These are phyloP conservation scores for Parietaria judaica DNA, from an alignment of 306 rosid genomes.

Conservation along the genomic window DNA sequence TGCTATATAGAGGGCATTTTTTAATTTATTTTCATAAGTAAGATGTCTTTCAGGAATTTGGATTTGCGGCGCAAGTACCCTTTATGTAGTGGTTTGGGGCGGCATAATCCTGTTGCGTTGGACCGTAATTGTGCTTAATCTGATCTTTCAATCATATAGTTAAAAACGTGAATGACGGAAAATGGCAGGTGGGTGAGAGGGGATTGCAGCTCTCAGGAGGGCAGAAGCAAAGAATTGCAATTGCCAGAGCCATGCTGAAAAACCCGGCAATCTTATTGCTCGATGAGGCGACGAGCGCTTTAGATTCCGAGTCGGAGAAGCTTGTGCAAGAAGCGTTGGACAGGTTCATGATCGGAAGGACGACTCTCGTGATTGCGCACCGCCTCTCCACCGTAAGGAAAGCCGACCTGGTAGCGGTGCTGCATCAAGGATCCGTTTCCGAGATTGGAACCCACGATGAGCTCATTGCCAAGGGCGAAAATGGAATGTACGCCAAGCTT, in stretches of 20 bases:
- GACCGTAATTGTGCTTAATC: too few species aligned
- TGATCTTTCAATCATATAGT: not conserved
- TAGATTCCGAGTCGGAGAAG: constrained; percentile 96
- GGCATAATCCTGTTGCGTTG: too few species aligned
- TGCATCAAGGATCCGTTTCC: constrained; percentile 74
- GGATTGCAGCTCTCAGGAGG: constrained; percentile 98
- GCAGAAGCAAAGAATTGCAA: constrained; percentile 96
- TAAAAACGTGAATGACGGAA: not conserved
- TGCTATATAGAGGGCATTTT: too few species aligned
- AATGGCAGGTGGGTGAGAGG: constrained; percentile 96
- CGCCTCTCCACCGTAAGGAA: constrained; percentile 90
- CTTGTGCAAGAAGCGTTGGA: constrained; percentile 98
- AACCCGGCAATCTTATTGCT: constrained; percentile 92
- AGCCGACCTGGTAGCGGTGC: constrained; percentile 86
- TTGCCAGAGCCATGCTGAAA: constrained; percentile 98
- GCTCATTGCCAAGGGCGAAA: constrained; percentile 75
- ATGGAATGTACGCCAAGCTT: constrained; percentile 89
- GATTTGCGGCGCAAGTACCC: too few species aligned
- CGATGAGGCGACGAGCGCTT: constrained; percentile 98
- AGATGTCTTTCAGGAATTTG: too few species aligned
- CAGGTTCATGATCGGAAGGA: constrained; percentile 94
- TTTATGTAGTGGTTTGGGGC: too few species aligned
- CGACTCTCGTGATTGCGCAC: constrained; percentile 86
- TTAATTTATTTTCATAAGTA: too few species aligned
- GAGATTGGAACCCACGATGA: constrained; percentile 98